Base-by-base conservation (phyloP, 148 eudicot species). In the Vaccinium macrocarpon region DNA sequence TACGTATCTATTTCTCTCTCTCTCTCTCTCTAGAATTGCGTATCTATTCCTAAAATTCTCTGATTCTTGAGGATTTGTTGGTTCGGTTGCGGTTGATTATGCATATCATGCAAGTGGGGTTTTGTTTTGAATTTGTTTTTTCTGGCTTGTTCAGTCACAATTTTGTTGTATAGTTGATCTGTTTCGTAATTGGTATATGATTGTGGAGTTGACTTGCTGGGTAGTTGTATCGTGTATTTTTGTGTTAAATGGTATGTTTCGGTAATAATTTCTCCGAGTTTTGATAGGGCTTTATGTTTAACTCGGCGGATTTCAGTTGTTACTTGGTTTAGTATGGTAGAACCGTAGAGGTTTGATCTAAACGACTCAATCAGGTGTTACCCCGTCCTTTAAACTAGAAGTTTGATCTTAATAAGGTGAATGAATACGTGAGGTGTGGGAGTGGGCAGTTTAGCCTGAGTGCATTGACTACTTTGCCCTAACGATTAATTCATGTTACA, bases 1-100 rank as follows among this genome's bases (percentile, higher is more conserved):
- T 68, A 16, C 8, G 76, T 57, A 81, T 42, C 46, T 51, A 7
- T 21, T 49, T 55, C 0, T 42, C 6, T 42, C 6, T 35, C 23
- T 46, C 6, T 27, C 66, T 59, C 49, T 62, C 76, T 53, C 4
- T 64, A 2, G 59, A 27, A 19, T 55, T 68, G 16, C 12, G 76
- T 49, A 81, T 42, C 52, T 51, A 6, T 27, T 55, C 66, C 72
- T 77, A 49, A 4, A 73, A 61, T 70, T 57, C 48, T 18, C 13
- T 50, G 52, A 46, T 84, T 71, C 2, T 13, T 0, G 82, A 76
- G 76, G 56, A 21, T 35, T 46, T 84, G 51, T 42, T 53, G 68
- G 25, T 8, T 78, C 81, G 70, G 75, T 71, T 78, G 85, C 68
- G 72, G 38, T 82, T 52, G 29, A 52, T 82, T 86, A 12, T 35